These are phyloP conservation scores for Termitomyces sp. DNA, from an alignment of 768 basidiomycete species.

Conservation along the genomic window DNA sequence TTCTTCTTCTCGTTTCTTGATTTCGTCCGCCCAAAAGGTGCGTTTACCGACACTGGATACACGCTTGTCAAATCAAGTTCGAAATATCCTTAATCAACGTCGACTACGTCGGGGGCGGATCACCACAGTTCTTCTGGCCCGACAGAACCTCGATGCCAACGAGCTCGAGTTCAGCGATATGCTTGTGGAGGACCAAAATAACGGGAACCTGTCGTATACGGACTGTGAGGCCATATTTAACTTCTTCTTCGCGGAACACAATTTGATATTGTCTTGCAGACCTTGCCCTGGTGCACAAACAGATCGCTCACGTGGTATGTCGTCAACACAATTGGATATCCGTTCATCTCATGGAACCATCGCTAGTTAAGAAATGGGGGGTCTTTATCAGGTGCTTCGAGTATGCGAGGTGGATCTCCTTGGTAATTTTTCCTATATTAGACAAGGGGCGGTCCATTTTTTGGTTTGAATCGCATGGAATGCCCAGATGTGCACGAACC, in stretches of 20 bases:
- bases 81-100: conserved; percentile 77
- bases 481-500: conserved; percentile 20
- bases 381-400: conserved; percentile 29
- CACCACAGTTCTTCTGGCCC: conserved; percentile 67
- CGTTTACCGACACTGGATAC: conserved; percentile 68
- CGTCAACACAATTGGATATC: conserved; percentile 14
- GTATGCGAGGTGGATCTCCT: conserved; percentile 32
- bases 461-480: conserved; percentile 13
- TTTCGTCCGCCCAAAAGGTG: conserved; percentile 37
- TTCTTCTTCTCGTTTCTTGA: neutral
- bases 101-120: conserved; percentile 44
- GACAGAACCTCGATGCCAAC: conserved; percentile 88
- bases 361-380: conserved; percentile 35
- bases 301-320: conserved; percentile 40
- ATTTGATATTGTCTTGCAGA: conserved; percentile 24
- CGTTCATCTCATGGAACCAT: neutral
- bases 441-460: conserved; percentile 21
- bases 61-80: conserved; percentile 76
- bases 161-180: conserved; percentile 98
- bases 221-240: conserved; percentile 58
- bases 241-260: too few species aligned
- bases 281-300: conserved; percentile 44
- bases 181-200: conserved; percentile 96
- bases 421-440: conserved; percentile 26
- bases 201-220: conserved; percentile 87